Evolutionary conservation across 1,139 yeast genomes (phyloP), one percentile per base, ranked within the genome.

Genomic region (Kodamaea suecica): DNA sequence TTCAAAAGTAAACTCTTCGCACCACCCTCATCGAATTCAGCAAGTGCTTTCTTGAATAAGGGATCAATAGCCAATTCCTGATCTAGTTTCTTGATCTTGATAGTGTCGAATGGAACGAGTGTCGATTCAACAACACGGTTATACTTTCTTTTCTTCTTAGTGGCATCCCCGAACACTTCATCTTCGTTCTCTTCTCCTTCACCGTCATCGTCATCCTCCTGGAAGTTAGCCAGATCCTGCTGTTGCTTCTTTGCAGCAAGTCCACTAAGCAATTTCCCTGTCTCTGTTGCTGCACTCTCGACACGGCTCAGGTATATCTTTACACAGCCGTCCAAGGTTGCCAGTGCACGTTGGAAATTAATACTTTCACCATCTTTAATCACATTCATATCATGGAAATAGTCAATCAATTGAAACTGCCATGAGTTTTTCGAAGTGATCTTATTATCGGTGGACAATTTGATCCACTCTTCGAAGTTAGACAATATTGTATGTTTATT

Each of bases 21-120:
- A 4, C 97, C 97, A 24, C 97, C 96, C 61, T 90, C 96, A 56
- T 90, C 97, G 51, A 88, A 90, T 42, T 88, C 96, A 0, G 95
- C 86, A 33, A 90, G 69, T 33, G 95, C 90, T 50, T 87, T 87
- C 43, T 86, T 83, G 59, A 90, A 87, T 34, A 90, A 66, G 0
- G 97, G 97, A 57, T 90, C 97, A 33, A 87, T 83, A 6, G 82
- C 74, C 19, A 85, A 62, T 48, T 85, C 95, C 44, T 83, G 80
- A 34, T 87, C 95, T 29, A 84, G 62, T 44, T 82, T 79, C 53
- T 82, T 84, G 41, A 84, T 68, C 45, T 66, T 67, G n/a, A 88
- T 67, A 14, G 75, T 61, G 4, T 76, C 80, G 50, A 84, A 84
- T 13, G 71, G 70, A 3, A 70, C 75, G 40, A 70, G 51, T 0